Conservation (phyloP, 2,329 filamentous ascomycete species). For the Colletotrichum salicis region DNA sequence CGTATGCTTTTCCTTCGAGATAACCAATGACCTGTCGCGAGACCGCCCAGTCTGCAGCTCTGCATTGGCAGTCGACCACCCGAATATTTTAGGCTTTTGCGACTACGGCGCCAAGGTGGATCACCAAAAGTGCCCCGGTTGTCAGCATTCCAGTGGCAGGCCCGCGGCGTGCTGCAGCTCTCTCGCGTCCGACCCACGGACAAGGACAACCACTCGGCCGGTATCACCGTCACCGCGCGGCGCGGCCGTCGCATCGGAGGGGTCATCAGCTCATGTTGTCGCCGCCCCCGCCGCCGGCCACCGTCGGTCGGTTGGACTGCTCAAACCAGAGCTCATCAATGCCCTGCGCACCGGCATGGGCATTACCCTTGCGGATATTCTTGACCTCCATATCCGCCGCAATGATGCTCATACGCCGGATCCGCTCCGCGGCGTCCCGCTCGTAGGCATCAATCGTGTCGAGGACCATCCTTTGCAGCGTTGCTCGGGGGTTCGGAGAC, state of each 20-base stretch:
- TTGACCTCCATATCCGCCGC: slow-evolving; percentile 80
- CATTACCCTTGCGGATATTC: slow-evolving; percentile 37
- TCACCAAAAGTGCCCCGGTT: slow-evolving; percentile 26
- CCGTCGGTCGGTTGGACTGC: slow-evolving; percentile 37
- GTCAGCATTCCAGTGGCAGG: slow-evolving; percentile 9
- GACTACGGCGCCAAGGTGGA: slow-evolving; percentile 28
- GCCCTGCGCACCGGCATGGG: slow-evolving; percentile 5
- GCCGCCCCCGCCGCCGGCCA: slow-evolving; percentile 24
- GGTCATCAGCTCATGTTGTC: slow-evolving; percentile 28
- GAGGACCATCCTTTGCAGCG: slow-evolving; percentile 77
- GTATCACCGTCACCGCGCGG: neutral
- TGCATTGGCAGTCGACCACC: slow-evolving; percentile 20
- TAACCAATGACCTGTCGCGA: slow-evolving; percentile 25
- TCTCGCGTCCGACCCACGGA: slow-evolving; percentile 28
- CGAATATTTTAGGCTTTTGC: slow-evolving; percentile 27
- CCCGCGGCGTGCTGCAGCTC: neutral
- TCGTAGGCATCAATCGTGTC: slow-evolving; percentile 77
- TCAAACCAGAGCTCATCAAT: slow-evolving; percentile 50
- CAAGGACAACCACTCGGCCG: slow-evolving; percentile 27
- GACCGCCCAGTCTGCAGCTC: slow-evolving; percentile 17
- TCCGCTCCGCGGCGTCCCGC: slow-evolving; percentile 77
- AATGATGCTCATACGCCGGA: slow-evolving; percentile 81
- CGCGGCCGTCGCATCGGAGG: neutral
- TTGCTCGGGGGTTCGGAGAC: slow-evolving; percentile 71
- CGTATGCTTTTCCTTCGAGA: slow-evolving; percentile 24